Percentiles rank a stretch among this genome's conserved stretches.
These are phyloP conservation scores for Trichaptum fuscoviolaceum DNA, from an alignment of 768 basidiomycete species.

Conservation along the genomic window DNA sequence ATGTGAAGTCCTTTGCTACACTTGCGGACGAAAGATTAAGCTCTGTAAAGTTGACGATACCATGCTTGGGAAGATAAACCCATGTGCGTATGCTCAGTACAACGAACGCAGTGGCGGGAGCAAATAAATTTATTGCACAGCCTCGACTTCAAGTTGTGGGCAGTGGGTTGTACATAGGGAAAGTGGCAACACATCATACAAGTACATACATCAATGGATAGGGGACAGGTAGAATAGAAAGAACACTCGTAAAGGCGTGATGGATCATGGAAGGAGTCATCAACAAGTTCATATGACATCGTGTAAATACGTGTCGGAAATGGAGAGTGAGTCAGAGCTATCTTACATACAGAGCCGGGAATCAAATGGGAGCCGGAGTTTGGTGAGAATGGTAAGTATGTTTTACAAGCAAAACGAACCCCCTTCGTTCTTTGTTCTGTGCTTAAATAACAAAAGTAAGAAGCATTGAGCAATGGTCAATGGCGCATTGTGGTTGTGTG, in stretches of 20 bases:
- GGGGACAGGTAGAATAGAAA: not conserved
- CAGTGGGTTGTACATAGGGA: not conserved
- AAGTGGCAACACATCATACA: not conserved
- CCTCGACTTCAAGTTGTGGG: not conserved
- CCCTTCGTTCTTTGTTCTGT: not conserved
- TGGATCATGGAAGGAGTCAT: not conserved
- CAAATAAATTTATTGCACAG: not conserved
- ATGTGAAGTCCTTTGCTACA: too few species aligned
- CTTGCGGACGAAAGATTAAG: too few species aligned
- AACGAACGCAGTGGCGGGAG: not conserved
- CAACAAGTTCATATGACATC: not conserved
- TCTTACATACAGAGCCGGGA: not conserved
- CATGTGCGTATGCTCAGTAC: not conserved
- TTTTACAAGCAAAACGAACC: not conserved
- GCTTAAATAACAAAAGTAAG: not conserved
- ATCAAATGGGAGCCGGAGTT: not conserved
- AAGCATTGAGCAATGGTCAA: not conserved
- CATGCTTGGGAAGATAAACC: not conserved
- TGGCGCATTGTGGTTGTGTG: not conserved
- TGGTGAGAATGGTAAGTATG: not conserved
- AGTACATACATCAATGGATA: not conserved
- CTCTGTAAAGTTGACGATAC: too few species aligned
- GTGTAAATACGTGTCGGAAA: not conserved
- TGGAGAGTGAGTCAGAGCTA: not conserved
- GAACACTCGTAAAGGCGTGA: not conserved